Percentiles rank a stretch among this genome's conserved stretches.
These are phyloP conservation scores for Ascochyta fabae DNA, from an alignment of 2,329 filamentous ascomycete genomes.

Conservation along the genomic window DNA sequence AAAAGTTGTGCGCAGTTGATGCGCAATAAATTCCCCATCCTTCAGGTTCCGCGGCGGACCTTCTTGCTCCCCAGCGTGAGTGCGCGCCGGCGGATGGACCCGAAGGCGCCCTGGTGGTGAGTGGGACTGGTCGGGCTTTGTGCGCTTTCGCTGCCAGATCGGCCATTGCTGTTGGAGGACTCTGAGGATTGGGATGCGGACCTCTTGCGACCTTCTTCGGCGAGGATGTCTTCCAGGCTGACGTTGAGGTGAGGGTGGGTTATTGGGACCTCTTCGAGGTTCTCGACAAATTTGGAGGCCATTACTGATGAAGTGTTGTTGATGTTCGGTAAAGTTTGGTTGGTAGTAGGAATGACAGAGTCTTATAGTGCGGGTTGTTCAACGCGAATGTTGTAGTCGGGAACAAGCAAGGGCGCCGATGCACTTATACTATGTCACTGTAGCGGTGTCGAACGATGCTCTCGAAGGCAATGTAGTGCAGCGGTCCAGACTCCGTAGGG, in stretches of 20 bases:
- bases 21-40: neutral
- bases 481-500: conserved; percentile 12
- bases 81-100: conserved; percentile 31
- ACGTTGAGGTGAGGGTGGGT: conserved; percentile 50
- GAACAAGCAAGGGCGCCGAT: conserved; percentile 14
- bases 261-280: conserved; percentile 47
- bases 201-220: conserved; percentile 45
- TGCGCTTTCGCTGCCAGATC: conserved; percentile 32
- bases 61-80: conserved; percentile 46
- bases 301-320: conserved; percentile 24
- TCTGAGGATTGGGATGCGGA: conserved; percentile 43
- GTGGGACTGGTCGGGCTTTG: conserved; percentile 36
- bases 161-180: conserved; percentile 30
- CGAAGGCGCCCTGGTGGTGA: conserved; percentile 29
- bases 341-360: neutral
- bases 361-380: neutral
- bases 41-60: conserved; percentile 32
- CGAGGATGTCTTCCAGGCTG: conserved; percentile 49
- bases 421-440: conserved; percentile 14
- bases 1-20: conserved; percentile 7
- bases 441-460: conserved; percentile 7
- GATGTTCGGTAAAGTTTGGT: neutral
- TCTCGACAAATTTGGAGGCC: conserved; percentile 49
- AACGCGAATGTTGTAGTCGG: conserved; percentile 7
- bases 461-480: conserved; percentile 11